Evolutionary conservation across 768 basidiomycete species (phyloP).

Genomic region (Amanita exitialis): DNA sequence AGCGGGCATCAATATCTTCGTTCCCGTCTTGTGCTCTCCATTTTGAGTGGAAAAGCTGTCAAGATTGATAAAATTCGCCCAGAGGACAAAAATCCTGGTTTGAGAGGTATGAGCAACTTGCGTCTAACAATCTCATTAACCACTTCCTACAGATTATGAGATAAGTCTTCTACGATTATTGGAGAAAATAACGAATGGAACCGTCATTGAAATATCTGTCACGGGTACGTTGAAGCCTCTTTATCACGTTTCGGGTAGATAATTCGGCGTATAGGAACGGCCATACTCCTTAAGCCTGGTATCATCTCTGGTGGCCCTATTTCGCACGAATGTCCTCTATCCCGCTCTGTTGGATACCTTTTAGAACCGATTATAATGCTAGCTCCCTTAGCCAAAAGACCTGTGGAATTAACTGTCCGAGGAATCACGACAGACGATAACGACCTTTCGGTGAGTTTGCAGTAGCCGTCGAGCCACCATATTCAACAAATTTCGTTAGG

Average conservation of each 20-base stretch:
- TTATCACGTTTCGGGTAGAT: neutral
- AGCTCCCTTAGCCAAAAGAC: conserved; percentile 87
- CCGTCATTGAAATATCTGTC: conserved; percentile 89
- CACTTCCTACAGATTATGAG: conserved; percentile 64
- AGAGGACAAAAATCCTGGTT: conserved; percentile 89
- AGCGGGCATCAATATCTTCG: conserved; percentile 79
- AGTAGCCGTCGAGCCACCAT: neutral
- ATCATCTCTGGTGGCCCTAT: conserved; percentile 77
- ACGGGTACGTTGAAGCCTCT: conserved; percentile 51
- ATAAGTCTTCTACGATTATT: conserved; percentile 79
- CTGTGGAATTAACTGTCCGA: conserved; percentile 68
- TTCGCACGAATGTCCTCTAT: conserved; percentile 81
- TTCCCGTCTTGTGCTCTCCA: conserved; percentile 77
- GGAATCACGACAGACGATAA: conserved; percentile 91
- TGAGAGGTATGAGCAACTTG: conserved; percentile 51
- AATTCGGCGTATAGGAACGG: conserved; percentile 54
- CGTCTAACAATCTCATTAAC: neutral
- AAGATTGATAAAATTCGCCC: conserved; percentile 82
- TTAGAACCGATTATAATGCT: conserved; percentile 85
- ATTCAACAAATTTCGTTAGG: conserved; percentile 32
- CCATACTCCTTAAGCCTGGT: conserved; percentile 87
- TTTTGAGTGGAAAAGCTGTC: conserved; percentile 80
- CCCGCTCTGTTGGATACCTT: conserved; percentile 89
- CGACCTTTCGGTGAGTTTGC: conserved; percentile 68
- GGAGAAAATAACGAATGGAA: conserved; percentile 91